These are phyloP conservation scores for Suillus tomentosus DNA, from an alignment of 768 basidiomycete species.

Conservation along the genomic window DNA sequence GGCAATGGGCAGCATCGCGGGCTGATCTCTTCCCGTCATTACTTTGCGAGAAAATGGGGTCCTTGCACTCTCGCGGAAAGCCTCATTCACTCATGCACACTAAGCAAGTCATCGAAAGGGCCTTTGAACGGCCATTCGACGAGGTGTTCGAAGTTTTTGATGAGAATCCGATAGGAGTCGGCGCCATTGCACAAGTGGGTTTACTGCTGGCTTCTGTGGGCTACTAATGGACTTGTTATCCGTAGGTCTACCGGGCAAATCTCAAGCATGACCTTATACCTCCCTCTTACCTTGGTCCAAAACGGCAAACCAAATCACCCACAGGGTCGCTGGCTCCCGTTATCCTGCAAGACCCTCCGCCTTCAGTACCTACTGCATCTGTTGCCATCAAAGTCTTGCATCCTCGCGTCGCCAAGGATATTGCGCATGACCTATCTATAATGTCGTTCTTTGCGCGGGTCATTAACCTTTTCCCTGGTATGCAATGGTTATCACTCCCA, in stretches of 20 bases:
- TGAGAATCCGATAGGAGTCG: slow-evolving; percentile 87
- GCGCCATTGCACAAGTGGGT: slow-evolving; percentile 87
- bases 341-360: slow-evolving; percentile 54
- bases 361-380: slow-evolving; percentile 76
- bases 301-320: slow-evolving; percentile 51
- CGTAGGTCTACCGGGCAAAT: slow-evolving; percentile 84
- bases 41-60: slow-evolving; percentile 82
- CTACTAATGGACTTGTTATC: background rate
- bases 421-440: slow-evolving; percentile 88
- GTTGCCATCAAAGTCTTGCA: slow-evolving; percentile 98
- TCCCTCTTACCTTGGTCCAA: slow-evolving; percentile 79
- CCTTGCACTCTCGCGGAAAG: slow-evolving; percentile 85
- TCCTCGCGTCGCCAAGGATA: slow-evolving; percentile 79
- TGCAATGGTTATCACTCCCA: slow-evolving; percentile 94
- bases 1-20: slow-evolving; percentile 98
- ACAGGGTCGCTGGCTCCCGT: slow-evolving; percentile 55
- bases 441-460: slow-evolving; percentile 89
- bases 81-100: slow-evolving; percentile 84
- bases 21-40: slow-evolving; percentile 89
- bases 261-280: slow-evolving; percentile 85
- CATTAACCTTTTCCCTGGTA: slow-evolving; percentile 82
- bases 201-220: slow-evolving; percentile 32
- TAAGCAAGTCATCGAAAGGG: slow-evolving; percentile 74
- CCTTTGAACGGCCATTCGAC: slow-evolving; percentile 81
- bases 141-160: slow-evolving; percentile 93